These are phyloP conservation scores for Thermothelomyces thermophilus DNA, from an alignment of 2,329 filamentous ascomycete genomes.

Conservation along the genomic window DNA sequence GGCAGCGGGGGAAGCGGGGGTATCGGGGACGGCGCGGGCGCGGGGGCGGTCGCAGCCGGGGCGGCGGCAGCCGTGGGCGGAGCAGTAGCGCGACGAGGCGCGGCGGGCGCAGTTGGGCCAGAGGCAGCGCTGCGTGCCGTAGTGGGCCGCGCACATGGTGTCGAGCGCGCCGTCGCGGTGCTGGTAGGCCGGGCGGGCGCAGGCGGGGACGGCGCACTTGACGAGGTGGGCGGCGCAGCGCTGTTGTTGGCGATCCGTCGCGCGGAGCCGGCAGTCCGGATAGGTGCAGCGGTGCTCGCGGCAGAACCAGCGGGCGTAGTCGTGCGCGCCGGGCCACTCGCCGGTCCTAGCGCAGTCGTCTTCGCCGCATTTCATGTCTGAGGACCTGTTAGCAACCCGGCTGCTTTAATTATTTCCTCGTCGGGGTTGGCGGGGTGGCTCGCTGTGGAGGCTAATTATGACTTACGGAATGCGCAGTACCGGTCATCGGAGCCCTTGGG, in stretches of 20 bases:
- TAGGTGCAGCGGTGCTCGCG: constrained; percentile 17
- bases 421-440: too few relatives aligned
- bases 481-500: constrained; percentile 3
- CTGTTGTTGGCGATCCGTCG: constrained; percentile 12
- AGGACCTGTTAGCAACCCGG: neutral
- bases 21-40: neutral
- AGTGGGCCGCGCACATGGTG: constrained; percentile 17
- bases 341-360: constrained; percentile 14
- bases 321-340: constrained; percentile 5
- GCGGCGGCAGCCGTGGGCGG: constrained; percentile 19
- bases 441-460: neutral
- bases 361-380: constrained; percentile 18
- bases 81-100: constrained; percentile 15
- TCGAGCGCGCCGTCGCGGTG: constrained; percentile 14
- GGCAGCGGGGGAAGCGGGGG: neutral
- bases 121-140: constrained; percentile 15
- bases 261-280: constrained; percentile 11
- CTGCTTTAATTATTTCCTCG: too few relatives aligned
- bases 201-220: constrained; percentile 11
- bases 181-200: constrained; percentile 13
- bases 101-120: constrained; percentile 10
- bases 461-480: constrained; percentile 17
- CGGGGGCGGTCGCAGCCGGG: constrained; percentile 2
- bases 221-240: constrained; percentile 16
- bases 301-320: constrained; percentile 20